Evolutionary conservation across 768 basidiomycete genomes (phyloP), one percentile per base, ranked within the genome.

Genomic region (Russula vinacea): DNA sequence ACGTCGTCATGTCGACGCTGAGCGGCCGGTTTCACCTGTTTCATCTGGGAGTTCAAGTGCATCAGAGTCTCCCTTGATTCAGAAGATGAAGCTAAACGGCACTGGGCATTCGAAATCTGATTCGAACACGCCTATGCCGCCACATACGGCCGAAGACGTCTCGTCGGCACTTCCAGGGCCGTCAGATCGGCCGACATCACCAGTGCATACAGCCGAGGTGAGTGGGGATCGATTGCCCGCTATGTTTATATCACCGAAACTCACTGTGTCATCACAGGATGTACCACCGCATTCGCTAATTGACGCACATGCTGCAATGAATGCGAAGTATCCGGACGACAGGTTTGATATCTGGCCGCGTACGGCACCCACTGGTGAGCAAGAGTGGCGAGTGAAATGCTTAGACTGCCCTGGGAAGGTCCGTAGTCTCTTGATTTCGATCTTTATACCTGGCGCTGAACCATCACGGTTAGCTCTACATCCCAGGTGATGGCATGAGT

Each of bases 351-450:
- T 90, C 19, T 84, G 90, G 37, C 76, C 85, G 39, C 82, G 84
- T 35, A 76, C 81, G 8, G 78, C 79, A 35, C 78, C 82, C 50
- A 79, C 77, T 14, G 80, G 78, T n/a, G 74, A 78, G 26, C 82
- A 84, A 6, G 94, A 96, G 74, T 98, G 95, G 94, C 83, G 92
- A 19, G 82, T 96, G 72, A 94, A 89, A 74, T 97, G 94, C 73
- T 72, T 86, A 68, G 94, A 97, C 74, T 95, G 94, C 75, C 94
- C 94, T 68, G 93, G 93, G 71, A 96, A 94, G 83, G 93, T 92
- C 65, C 32, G 80, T 72, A 19, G 29, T 14, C n/a, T 17, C 50
- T 39, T 55, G 55, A 22, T 22, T 9, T 44, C 19, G 17, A 22
- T 39, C 40, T 40, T 26, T 37, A n/a, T 58, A 33, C 60, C 19